These are phyloP conservation scores for Blastomyces parvus DNA, from an alignment of 2,329 filamentous ascomycete species.

Conservation along the genomic window DNA sequence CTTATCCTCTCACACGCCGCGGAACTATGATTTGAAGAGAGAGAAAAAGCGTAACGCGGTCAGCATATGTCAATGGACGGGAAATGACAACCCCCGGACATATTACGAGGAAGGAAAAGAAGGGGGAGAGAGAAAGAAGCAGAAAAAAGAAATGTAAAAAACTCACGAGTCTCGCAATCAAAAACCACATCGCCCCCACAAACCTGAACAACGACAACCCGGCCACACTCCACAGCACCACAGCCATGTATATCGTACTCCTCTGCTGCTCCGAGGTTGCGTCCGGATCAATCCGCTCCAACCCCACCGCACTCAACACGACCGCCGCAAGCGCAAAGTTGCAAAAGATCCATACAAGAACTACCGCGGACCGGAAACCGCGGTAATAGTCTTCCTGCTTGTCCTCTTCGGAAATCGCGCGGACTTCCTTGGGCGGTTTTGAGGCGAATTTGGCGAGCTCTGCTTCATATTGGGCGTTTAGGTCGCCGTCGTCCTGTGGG, in stretches of 20 bases:
- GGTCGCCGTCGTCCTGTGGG: constrained; percentile 81
- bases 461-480: constrained; percentile 88
- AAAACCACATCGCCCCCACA: constrained; percentile 79
- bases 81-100: neutral
- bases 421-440: constrained; percentile 63
- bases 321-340: constrained; percentile 83
- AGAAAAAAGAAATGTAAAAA: constrained; percentile 16
- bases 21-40: neutral
- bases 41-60: neutral
- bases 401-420: constrained; percentile 47
- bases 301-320: constrained; percentile 74
- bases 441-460: constrained; percentile 64
- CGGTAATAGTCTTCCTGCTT: constrained; percentile 98
- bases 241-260: constrained; percentile 72
- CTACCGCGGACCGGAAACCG: constrained; percentile 83
- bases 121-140: neutral
- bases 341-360: constrained; percentile 91
- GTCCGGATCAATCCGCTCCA: constrained; percentile 53
- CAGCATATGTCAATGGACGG: neutral
- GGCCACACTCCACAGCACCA: constrained; percentile 83
- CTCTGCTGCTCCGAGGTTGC: constrained; percentile 45
- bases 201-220: constrained; percentile 78
- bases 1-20: neutral
- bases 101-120: neutral
- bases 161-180: constrained; percentile 79